These are phyloP conservation scores for Phytopythium montanum DNA, from an alignment of 352 stramenopile species.

Conservation along the genomic window DNA sequence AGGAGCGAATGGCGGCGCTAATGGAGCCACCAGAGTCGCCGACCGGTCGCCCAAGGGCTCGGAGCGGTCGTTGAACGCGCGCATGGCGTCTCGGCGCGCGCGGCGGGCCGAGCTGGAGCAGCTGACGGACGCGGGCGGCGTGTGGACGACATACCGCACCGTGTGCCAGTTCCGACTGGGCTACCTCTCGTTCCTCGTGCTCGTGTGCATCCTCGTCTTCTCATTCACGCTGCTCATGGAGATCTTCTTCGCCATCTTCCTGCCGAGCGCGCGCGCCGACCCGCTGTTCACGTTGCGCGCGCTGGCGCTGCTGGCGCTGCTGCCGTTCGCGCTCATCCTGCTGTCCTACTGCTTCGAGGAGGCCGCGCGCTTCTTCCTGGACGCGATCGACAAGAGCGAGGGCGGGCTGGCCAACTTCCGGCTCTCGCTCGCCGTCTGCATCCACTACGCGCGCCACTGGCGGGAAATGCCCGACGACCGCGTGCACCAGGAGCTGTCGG, in stretches of 20 bases:
- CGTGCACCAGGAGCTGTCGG: constrained; percentile 45
- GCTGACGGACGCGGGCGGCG: constrained; percentile 47
- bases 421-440: constrained; percentile 75
- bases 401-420: constrained; percentile 81
- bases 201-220: constrained; percentile 90
- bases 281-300: constrained; percentile 69
- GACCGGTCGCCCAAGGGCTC: background rate
- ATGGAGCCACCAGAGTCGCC: background rate
- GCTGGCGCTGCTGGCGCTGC: constrained; percentile 56
- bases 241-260: constrained; percentile 90
- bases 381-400: constrained; percentile 85
- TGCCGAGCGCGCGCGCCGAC: constrained; percentile 70
- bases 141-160: constrained; percentile 75
- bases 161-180: constrained; percentile 84
- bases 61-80: constrained; percentile 27
- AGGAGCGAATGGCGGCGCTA: background rate
- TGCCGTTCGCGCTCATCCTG: constrained; percentile 77
- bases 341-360: constrained; percentile 89
- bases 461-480: constrained; percentile 79
- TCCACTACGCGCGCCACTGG: constrained; percentile 81
- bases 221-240: constrained; percentile 88
- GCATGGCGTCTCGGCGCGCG: constrained; percentile 54
- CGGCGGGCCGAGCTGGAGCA: constrained; percentile 70
- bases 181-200: constrained; percentile 87
- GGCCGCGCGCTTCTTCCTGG: constrained; percentile 72